phyloP scores from a whole-genome alignment of 1,139 yeast species.

The Protomyces macrosporus region DNA sequence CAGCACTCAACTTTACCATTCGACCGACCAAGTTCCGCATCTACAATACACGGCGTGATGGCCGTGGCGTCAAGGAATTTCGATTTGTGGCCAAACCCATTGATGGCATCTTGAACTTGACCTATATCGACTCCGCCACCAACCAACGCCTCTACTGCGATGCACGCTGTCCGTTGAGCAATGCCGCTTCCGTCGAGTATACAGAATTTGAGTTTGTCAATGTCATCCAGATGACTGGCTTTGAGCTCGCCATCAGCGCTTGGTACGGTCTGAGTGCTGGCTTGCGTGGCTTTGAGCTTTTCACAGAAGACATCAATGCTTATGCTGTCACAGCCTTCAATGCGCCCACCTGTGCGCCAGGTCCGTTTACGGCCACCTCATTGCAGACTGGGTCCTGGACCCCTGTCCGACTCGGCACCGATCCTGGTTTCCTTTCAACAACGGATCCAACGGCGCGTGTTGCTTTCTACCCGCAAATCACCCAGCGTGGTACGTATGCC shows the following conservation, averaged over 20 bases:
- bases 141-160: conserved; percentile 56
- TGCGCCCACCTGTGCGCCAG: conserved; percentile 47
- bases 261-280: conserved; percentile 69
- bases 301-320: conserved; percentile 50
- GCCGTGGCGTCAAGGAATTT: conserved; percentile 57
- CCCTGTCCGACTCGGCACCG: conserved; percentile 33
- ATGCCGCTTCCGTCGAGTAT: conserved; percentile 47
- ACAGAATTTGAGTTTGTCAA: conserved; percentile 83
- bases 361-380: conserved; percentile 36
- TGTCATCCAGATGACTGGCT: conserved; percentile 53
- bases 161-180: conserved; percentile 71
- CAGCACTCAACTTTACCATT: conserved; percentile 53
- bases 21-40: conserved; percentile 71
- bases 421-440: conserved; percentile 34
- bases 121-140: conserved; percentile 71
- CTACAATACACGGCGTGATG: conserved; percentile 49
- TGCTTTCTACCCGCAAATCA: conserved; percentile 62
- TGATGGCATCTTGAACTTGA: conserved; percentile 83
- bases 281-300: conserved; percentile 67
- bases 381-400: conserved; percentile 35
- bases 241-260: conserved; percentile 62
- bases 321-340: conserved; percentile 75
- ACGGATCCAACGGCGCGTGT: conserved; percentile 46
- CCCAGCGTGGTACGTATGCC: conserved; percentile 69
- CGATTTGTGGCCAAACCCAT: conserved; percentile 74